Base-by-base conservation (phyloP, 768 basidiomycete species). In the Panaeolus papilionaceus region DNA sequence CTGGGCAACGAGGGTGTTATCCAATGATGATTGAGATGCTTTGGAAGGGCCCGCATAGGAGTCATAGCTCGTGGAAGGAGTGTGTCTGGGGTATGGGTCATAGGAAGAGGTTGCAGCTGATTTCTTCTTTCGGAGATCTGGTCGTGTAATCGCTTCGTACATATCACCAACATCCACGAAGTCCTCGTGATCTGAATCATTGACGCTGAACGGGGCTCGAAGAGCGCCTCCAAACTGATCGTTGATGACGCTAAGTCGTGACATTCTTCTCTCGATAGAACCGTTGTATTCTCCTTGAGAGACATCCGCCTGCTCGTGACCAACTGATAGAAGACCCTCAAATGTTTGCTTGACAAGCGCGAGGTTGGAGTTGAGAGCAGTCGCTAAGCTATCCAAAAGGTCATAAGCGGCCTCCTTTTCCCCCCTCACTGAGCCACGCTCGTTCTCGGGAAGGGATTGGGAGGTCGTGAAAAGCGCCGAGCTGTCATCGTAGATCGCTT, bases 181-280 rank as follows among this genome's bases (percentile, higher is more conserved):
- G 66, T 89, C 90, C 58, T 84, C 83, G 64, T 84, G 81, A 40
- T 81, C 77, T 62, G 79, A 79, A 49, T 80, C 75, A 68, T 75
- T 79, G 62, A 67, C 64, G 67, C 78, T 78, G 23, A 79, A 80
- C 72, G 80, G 78, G 8, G 79, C 79, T 38, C 79, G 81, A 64
- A 72, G 69, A 63, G 75, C 68, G n/a, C 75, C 82, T 28, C 82
- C 83, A 39, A 86, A 80, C 65, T 83, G 84, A 67, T 79, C 83
- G 70, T 85, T 85, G 71, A 87, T 85, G 74, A 84, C 81, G 71
- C 91, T 91, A 54, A 90, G 76, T 16, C 90, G 88, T 16, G 91
- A 92, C 81, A 88, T 86, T 23, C 92, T 84, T 89, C 90, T 90
- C 66, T 92, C 90, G 65, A 93, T 93, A 1, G 92, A 91, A 5